A percentile compares a stretch with the other conserved stretches of the same genome.
These are phyloP conservation scores for Eutypella sp. DNA, from an alignment of 2,329 filamentous ascomycete species.

Conservation along the genomic window DNA sequence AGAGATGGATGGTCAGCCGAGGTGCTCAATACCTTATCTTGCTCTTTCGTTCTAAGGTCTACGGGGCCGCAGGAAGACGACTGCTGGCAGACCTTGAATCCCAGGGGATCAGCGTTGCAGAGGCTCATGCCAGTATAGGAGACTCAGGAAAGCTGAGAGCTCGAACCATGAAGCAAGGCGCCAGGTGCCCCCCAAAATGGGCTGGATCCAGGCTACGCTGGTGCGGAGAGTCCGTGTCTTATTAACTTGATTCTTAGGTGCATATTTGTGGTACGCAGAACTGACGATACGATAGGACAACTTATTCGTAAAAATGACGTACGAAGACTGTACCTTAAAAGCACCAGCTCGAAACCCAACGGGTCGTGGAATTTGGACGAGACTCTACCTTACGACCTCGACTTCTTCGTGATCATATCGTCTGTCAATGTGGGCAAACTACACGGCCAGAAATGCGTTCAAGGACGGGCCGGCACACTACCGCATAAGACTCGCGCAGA, in stretches of 20 bases:
- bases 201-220: conserved; percentile 6
- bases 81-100: neutral
- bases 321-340: conserved; percentile 1
- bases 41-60: conserved; percentile 5
- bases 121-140: neutral
- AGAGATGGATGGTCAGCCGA: conserved; percentile 1
- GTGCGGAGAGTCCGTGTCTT: conserved; percentile 1
- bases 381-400: conserved; percentile 7
- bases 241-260: neutral
- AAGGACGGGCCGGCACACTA: neutral
- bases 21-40: conserved; percentile 6
- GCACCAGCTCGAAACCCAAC: conserved; percentile 4
- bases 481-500: neutral
- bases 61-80: neutral
- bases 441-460: neutral
- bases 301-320: conserved; percentile 6
- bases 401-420: conserved; percentile 21
- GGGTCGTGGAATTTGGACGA: conserved; percentile 16
- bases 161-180: neutral
- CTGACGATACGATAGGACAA: conserved; percentile 1
- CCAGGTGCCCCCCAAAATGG: conserved; percentile 2
- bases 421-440: neutral
- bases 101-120: neutral
- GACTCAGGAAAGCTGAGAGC: neutral
- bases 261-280: no score